phyloP scores from a whole-genome alignment of 352 stramenopile genomes.

The Phytopythium kandeliae region DNA sequence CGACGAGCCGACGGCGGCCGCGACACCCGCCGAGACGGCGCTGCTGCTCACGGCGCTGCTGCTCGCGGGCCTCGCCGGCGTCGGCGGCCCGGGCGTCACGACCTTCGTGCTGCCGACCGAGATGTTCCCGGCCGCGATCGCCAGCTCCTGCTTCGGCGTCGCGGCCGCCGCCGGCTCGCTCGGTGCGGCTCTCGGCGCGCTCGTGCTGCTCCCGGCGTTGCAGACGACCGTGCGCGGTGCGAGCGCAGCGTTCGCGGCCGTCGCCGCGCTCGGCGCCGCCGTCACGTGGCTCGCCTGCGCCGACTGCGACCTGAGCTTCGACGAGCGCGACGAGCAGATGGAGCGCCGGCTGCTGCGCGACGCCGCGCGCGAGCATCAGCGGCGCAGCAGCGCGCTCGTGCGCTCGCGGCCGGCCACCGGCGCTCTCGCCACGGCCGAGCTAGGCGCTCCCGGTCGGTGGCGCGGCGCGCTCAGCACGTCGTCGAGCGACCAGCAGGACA shows the following conservation, averaged over 20 bases:
- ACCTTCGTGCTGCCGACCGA: conserved; percentile 3
- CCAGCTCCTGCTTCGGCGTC: neutral
- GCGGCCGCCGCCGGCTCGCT: neutral
- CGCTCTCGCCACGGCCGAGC: no score
- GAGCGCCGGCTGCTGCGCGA: neutral
- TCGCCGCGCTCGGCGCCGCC: neutral
- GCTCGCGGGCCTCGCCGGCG: neutral
- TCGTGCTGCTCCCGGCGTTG: neutral
- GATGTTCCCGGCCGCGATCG: conserved; percentile 3
- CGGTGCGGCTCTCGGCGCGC: neutral
- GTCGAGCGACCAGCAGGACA: neutral
- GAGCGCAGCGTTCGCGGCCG: neutral
- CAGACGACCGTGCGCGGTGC: neutral
- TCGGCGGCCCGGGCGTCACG: neutral
- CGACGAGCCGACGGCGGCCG: no score
- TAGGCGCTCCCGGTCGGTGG: no score
- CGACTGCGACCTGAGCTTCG: conserved; percentile 3
- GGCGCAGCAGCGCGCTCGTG: neutral
- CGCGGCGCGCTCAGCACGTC: neutral
- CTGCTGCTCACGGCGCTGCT: neutral
- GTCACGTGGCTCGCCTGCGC: conserved; percentile 2
- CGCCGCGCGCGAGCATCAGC: neutral
- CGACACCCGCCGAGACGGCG: neutral
- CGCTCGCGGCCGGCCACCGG: neutral
- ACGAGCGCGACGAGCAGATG: conserved; percentile 3